Base-by-base conservation (phyloP, 208 protist species). In the Ichthyophonus hoferi region DNA sequence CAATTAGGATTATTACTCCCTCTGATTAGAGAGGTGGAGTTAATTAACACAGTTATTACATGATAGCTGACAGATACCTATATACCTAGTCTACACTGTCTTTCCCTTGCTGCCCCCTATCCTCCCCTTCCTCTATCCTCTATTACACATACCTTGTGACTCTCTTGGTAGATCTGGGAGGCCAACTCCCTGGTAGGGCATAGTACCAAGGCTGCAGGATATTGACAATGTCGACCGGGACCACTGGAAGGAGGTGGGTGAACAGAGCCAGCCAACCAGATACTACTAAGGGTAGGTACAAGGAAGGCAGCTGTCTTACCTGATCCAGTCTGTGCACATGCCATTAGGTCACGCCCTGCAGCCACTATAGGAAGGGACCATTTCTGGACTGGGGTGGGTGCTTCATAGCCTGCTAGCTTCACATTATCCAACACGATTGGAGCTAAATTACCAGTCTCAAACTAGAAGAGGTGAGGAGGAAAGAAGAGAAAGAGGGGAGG, bases 271-370 rank as follows among this genome's bases (percentile, higher is more conserved):
- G 38, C 81, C 85, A 97, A 85, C 3, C 97, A 92, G 0, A 99
- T 93, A 31, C 77, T 50, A 88, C 96, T 96, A 81, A 99, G 97
- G 43, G 97, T 97, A 17, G 98, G 98, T 34, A 99, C 92, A 0
- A 99, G 93, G 93, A 99, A 99, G 37, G 98, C 97, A 39, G 97
- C 98, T 1, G 98, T 99, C 94, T 99, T 99, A 87, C 98, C 98
- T 24, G 97, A 99, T 83, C 97, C 98, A 34, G 98, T 99, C 94
- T 99, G 98, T 1, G 98, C 98, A 90, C 98, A 99, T 1, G 97
- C 97, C 97, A 99, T 99, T 1, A 99, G 91, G 92, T 99, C 98
- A 50, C 96, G 89, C 35, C 96, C 95, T 3, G 92, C 89, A 1
- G 96, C 39, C 24, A 98, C 96, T 87, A 97, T 97, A 81, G 98